A percentile compares a stretch with the other conserved stretches of the same genome.
Conservation (phyloP, 2,329 filamentous ascomycete species). For the Raffaelea arxii region DNA sequence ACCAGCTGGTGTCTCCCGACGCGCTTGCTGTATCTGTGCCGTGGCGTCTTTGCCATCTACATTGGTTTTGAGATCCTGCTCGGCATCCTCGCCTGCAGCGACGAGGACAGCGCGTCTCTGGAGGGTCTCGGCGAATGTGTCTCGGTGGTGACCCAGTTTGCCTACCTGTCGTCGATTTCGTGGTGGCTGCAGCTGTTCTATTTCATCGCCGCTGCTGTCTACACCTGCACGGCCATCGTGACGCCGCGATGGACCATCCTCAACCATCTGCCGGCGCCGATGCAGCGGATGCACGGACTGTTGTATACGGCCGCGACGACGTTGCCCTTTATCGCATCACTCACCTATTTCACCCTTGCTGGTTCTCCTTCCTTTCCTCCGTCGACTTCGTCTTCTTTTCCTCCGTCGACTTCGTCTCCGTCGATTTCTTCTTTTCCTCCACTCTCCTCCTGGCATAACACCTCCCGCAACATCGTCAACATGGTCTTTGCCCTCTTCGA, state of each 20-base stretch:
- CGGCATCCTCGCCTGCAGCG: slow-evolving; percentile 53
- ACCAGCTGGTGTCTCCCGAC: slow-evolving; percentile 76
- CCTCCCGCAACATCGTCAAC: slow-evolving; percentile 70
- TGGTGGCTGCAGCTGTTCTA: slow-evolving; percentile 82
- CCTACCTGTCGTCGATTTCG: slow-evolving; percentile 72
- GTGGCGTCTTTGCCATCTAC: slow-evolving; percentile 53
- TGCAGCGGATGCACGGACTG: slow-evolving; percentile 56
- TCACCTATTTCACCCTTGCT: slow-evolving; percentile 42
- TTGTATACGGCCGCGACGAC: slow-evolving; percentile 54
- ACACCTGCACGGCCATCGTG: slow-evolving; percentile 57
- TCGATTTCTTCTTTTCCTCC: no score
- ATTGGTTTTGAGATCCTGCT: slow-evolving; percentile 60
- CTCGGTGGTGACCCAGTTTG: slow-evolving; percentile 50
- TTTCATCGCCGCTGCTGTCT: slow-evolving; percentile 54
- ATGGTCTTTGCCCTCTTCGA: slow-evolving; percentile 66
- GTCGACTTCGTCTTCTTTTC: no score
- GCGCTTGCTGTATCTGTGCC: slow-evolving; percentile 46
- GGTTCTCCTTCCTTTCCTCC: slow-evolving; percentile 41
- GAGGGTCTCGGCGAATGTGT: slow-evolving; percentile 29
- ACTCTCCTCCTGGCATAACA: slow-evolving; percentile 54
- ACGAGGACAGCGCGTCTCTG: slow-evolving; percentile 34
- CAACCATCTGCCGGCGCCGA: slow-evolving; percentile 46
- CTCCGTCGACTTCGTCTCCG: no score
- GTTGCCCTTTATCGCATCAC: slow-evolving; percentile 58
- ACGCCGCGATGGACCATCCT: slow-evolving; percentile 38